Conservation (phyloP, 2,329 filamentous ascomycete genomes). For the Westerdykella aurantiaca region DNA sequence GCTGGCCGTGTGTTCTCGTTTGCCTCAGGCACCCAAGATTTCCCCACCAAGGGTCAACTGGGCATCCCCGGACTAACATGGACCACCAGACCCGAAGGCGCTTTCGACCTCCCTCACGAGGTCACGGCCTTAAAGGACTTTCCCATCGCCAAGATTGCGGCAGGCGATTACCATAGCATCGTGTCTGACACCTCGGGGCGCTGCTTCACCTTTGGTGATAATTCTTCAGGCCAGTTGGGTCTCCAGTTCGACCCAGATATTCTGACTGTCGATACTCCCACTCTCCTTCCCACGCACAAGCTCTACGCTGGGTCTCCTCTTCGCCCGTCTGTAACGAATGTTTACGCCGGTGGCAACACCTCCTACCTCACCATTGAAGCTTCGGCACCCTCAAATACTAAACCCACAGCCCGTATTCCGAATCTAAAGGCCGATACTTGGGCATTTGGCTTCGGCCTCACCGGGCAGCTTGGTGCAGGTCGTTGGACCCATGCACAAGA, state of each 20-base stretch:
- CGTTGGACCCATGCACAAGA: constrained; percentile 84
- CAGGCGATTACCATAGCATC: constrained; percentile 82
- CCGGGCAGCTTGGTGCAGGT: constrained; percentile 75
- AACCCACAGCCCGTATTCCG: constrained; percentile 43
- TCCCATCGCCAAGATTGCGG: constrained; percentile 66
- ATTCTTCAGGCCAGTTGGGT: constrained; percentile 86
- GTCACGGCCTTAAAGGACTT: constrained; percentile 65
- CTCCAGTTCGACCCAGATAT: constrained; percentile 61
- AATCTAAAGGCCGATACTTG: constrained; percentile 70
- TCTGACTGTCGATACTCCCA: constrained; percentile 62
- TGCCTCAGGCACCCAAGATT: constrained; percentile 72
- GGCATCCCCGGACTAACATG: constrained; percentile 80
- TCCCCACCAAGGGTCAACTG: constrained; percentile 77
- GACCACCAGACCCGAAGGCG: constrained; percentile 66
- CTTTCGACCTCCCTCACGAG: constrained; percentile 79
- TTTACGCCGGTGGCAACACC: constrained; percentile 81
- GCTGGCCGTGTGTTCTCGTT: constrained; percentile 81
- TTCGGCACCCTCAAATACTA: constrained; percentile 49
- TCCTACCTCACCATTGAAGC: constrained; percentile 85
- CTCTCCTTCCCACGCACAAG: constrained; percentile 61
- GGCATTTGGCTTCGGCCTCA: constrained; percentile 81
- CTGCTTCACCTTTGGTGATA: constrained; percentile 86
- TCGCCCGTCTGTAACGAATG: constrained; percentile 62
- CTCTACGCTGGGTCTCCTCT: constrained; percentile 65
- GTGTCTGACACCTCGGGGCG: constrained; percentile 69